Evolutionary conservation across 768 basidiomycete genomes (phyloP).

Genomic region (Xanthoconium stramineum): DNA sequence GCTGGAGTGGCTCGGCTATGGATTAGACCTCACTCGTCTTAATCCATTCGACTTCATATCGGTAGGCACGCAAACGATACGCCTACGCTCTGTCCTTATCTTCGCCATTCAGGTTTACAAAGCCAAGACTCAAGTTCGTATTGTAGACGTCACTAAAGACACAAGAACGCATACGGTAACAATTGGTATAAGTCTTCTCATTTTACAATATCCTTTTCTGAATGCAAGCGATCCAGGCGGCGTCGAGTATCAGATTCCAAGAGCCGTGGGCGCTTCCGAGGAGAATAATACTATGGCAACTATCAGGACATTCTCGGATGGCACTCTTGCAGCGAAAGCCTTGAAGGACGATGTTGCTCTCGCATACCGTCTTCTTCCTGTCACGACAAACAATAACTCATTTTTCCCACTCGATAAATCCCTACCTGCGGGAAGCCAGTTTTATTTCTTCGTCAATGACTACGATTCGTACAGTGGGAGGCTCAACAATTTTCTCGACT

Average conservation of each 20-base stretch:
- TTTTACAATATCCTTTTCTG: not conserved
- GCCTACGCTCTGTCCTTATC: not conserved
- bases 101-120: not conserved
- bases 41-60: conserved; percentile 1
- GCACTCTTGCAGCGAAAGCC: not conserved
- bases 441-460: conserved; percentile 3
- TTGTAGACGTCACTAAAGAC: conserved; percentile 2
- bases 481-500: not conserved
- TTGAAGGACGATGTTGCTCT: not conserved
- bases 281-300: not conserved
- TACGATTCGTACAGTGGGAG: not conserved
- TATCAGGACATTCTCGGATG: not conserved
- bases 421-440: conserved; percentile 1
- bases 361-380: conserved; percentile 3
- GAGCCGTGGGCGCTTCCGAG: not conserved
- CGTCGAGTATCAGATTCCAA: conserved; percentile 4
- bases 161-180: not conserved
- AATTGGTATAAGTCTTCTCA: not conserved
- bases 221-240: not conserved
- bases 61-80: not conserved
- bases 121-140: conserved; percentile 1
- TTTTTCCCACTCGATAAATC: conserved; percentile 4
- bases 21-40: not conserved
- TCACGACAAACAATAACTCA: conserved; percentile 1
- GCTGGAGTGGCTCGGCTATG: conserved; percentile 4